Base-by-base conservation (phyloP, 306 rosid species). In the Trifolium subterraneum region DNA sequence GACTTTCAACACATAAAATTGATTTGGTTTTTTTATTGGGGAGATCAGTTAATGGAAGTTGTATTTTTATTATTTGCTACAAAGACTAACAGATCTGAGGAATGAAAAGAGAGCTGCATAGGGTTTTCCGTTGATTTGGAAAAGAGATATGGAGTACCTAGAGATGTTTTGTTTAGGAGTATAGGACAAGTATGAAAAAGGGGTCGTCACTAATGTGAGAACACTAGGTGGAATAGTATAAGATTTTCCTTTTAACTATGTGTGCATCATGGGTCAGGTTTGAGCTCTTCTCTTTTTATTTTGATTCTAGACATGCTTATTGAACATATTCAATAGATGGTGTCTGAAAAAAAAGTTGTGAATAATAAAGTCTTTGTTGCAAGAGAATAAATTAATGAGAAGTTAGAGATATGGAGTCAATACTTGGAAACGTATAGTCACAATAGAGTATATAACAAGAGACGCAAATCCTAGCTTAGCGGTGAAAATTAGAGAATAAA, bases 351-450 rank as follows among this genome's bases (percentile, higher is more conserved):
- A 4, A 29, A 29, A 29, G 33, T 29, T 20, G n/a, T 33, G 65
- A 60, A 60, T 60, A 60, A 12, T 60, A 7, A 7, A 5, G 65
- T 60, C 41, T 29, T 60, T 10, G 41, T 60, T 60, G 65, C 65
- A 60, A 60, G 65, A 29, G 65, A 29, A 3, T 15, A 60, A 60
- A 29, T 60, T 29, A 60, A 60, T 29, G 65, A 59, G 8, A 61
- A 31, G 66, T 60, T 60, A 31, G 42, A 60, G 44, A 61, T 31
- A 33, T 61, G 67, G 25, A 8, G 25, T 33, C 39, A 60, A 60
- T 31, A 13, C 39, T 60, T 27, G 65, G 11, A 29, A 60, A 59
- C 16, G 11, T 12, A 56, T 25, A 56, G 35, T 25, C 14, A 11
- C 36, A 5, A 1, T 38, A 60, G 5, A 60, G 19, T 60, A 60